Evolutionary conservation across 1,284 basidiomycete genomes (phyloP).

Genomic region (Ustilago bromivora): DNA sequence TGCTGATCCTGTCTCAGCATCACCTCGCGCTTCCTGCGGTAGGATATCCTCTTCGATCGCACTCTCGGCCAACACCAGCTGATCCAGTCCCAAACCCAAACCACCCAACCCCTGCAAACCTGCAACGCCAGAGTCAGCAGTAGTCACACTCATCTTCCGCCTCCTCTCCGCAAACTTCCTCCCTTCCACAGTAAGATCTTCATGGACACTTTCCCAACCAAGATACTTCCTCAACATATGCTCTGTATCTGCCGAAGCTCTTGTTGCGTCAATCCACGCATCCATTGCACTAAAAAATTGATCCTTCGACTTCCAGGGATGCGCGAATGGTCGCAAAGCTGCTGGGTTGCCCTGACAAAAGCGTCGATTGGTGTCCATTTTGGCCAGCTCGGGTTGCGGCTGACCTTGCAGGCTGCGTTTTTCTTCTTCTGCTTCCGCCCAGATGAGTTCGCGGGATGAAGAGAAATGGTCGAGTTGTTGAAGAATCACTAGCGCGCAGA

Average conservation of each 20-base stretch:
- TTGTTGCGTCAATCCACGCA: constrained; percentile 32
- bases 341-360: constrained; percentile 38
- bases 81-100: constrained; percentile 19
- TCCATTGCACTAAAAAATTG: constrained; percentile 47
- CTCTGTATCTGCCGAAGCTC: constrained; percentile 38
- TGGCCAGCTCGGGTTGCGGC: constrained; percentile 15
- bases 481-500: constrained; percentile 34
- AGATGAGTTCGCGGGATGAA: constrained; percentile 48
- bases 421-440: constrained; percentile 60
- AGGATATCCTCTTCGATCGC: neutral
- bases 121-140: constrained; percentile 14
- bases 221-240: constrained; percentile 39
- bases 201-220: constrained; percentile 49
- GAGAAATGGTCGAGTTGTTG: constrained; percentile 26
- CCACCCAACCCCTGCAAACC: constrained; percentile 2
- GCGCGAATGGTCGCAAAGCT: constrained; percentile 46
- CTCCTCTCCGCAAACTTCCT: constrained; percentile 50
- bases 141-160: constrained; percentile 42
- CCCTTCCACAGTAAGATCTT: constrained; percentile 54
- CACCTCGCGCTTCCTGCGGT: neutral
- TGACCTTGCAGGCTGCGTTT: constrained; percentile 35
- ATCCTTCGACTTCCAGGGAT: constrained; percentile 47
- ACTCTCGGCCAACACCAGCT: constrained; percentile 8
- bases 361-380: constrained; percentile 25
- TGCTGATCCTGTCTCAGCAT: constrained; percentile 2